Evolutionary conservation across 169 alveolate species (phyloP).

Genomic region (Plasmodium relictum): DNA sequence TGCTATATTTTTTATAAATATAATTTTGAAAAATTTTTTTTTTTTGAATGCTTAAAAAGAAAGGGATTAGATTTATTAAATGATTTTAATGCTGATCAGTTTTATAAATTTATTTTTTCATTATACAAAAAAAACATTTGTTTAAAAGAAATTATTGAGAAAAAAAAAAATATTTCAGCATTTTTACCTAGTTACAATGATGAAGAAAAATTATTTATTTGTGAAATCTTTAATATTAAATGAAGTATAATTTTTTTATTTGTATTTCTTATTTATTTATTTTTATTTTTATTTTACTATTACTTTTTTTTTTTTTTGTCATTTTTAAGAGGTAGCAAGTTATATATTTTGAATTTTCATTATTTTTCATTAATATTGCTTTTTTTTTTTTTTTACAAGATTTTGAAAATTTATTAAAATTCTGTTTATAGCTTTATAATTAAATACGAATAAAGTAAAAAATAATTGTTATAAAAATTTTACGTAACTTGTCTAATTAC

Average conservation of each 20-base stretch:
- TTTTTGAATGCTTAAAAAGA: constrained; percentile 51
- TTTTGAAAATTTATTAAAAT: too few species aligned
- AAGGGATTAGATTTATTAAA: constrained; percentile 22
- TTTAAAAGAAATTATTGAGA: constrained; percentile 44
- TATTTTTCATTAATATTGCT: too few species aligned
- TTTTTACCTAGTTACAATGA: constrained; percentile 44
- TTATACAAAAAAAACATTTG: constrained; percentile 54
- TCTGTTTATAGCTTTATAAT: too few species aligned
- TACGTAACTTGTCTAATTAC: too few species aligned
- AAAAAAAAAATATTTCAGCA: constrained; percentile 25
- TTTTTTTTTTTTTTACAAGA: too few species aligned
- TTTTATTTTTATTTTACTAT: too few species aligned
- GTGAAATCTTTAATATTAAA: constrained; percentile 43
- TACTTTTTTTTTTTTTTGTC: neutral
- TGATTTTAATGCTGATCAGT: constrained; percentile 23
- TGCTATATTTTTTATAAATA: constrained; percentile 65
- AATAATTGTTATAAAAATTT: too few species aligned
- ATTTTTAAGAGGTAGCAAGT: too few species aligned
- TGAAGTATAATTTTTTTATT: neutral
- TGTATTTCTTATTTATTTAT: too few species aligned
- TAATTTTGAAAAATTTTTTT: constrained; percentile 40
- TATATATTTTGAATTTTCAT: too few species aligned
- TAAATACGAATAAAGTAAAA: too few species aligned
- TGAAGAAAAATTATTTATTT: constrained; percentile 45
- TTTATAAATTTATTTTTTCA: constrained; percentile 59